phyloP scores from a whole-genome alignment of 1,284 basidiomycete species.

The Heterobasidion annosum region DNA sequence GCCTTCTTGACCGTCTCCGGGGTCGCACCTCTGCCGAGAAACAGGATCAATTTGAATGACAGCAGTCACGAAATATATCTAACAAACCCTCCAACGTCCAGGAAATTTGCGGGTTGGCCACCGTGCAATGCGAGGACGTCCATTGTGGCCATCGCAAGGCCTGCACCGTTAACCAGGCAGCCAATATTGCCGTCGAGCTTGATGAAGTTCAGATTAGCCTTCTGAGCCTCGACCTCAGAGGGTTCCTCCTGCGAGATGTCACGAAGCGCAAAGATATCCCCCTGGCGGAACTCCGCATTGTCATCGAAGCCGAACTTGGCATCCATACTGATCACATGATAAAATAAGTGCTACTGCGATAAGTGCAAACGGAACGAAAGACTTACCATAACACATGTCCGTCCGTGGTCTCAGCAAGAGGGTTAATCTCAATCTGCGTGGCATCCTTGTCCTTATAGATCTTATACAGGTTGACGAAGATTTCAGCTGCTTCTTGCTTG shows the following conservation, averaged over 20 bases:
- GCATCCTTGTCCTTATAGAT: slow-evolving; percentile 99
- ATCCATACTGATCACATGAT: slow-evolving; percentile 75
- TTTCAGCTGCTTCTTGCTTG: slow-evolving; percentile 82
- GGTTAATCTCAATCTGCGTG: slow-evolving; percentile 99
- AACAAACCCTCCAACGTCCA: slow-evolving; percentile 90
- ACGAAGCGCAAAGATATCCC: slow-evolving; percentile 84
- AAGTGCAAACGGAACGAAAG: background rate
- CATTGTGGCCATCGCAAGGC: slow-evolving; percentile 99
- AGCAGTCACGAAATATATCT: slow-evolving; percentile 1
- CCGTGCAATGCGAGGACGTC: slow-evolving; percentile 95
- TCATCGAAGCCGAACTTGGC: slow-evolving; percentile 99
- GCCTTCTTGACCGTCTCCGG: slow-evolving; percentile 99
- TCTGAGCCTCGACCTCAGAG: slow-evolving; percentile 93
- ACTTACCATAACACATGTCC: slow-evolving; percentile 88
- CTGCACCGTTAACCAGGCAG: slow-evolving; percentile 98
- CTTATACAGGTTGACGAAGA: slow-evolving; percentile 92
- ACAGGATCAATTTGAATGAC: slow-evolving; percentile 4
- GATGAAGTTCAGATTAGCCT: slow-evolving; percentile 96
- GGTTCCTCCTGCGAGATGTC: slow-evolving; percentile 95
- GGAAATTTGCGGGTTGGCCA: slow-evolving; percentile 96
- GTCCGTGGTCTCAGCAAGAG: slow-evolving; percentile 91
- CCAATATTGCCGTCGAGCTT: slow-evolving; percentile 98
- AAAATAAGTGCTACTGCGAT: background rate
- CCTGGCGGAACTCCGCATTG: slow-evolving; percentile 97
- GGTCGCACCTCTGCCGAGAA: slow-evolving; percentile 72